phyloP scores from a whole-genome alignment of 1,284 basidiomycete genomes.

The Gymnopus androsaceus region DNA sequence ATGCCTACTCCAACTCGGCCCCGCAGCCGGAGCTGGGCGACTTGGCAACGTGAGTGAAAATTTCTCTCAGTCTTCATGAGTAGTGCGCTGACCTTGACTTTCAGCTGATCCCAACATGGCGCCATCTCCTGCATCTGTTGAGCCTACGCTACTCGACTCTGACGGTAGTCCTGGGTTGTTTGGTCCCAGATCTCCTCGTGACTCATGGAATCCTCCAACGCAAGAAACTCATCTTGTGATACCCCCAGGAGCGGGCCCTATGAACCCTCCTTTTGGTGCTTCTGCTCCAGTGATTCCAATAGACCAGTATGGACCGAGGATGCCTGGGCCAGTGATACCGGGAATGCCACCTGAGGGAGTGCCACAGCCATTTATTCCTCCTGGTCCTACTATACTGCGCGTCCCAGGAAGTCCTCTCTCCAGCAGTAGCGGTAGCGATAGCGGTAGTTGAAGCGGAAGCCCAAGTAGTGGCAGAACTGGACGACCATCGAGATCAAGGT shows the following conservation, averaged over 20 bases:
- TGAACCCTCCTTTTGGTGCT: constrained; percentile 13
- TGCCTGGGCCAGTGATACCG: constrained; percentile 17
- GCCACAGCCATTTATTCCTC: constrained; percentile 13
- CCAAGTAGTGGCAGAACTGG: constrained; percentile 16
- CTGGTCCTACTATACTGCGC: constrained; percentile 2
- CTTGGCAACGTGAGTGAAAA: constrained; percentile 65
- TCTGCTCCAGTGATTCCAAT: constrained; percentile 22
- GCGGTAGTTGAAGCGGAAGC: constrained; percentile 12
- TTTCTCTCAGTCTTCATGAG: background rate
- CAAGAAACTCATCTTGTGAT: constrained; percentile 11
- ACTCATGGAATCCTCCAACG: no score
- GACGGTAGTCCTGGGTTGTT: constrained; percentile 62
- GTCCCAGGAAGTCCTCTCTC: constrained; percentile 16
- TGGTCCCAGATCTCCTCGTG: constrained; percentile 58
- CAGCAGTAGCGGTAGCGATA: constrained; percentile 21
- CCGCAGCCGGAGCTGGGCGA: constrained; percentile 52
- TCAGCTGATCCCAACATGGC: constrained; percentile 48
- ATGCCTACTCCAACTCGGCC: constrained; percentile 31
- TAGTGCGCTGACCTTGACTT: constrained; percentile 16
- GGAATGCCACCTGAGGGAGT: no score
- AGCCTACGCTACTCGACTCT: constrained; percentile 57
- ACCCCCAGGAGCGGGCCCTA: constrained; percentile 7
- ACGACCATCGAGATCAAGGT: constrained; percentile 4
- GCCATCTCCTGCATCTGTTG: constrained; percentile 53
- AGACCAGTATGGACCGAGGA: constrained; percentile 20